A percentile compares a stretch with the other conserved stretches of the same genome.
phyloP scores from a whole-genome alignment of 2,329 filamentous ascomycete genomes.

The Aphanocladium album region DNA sequence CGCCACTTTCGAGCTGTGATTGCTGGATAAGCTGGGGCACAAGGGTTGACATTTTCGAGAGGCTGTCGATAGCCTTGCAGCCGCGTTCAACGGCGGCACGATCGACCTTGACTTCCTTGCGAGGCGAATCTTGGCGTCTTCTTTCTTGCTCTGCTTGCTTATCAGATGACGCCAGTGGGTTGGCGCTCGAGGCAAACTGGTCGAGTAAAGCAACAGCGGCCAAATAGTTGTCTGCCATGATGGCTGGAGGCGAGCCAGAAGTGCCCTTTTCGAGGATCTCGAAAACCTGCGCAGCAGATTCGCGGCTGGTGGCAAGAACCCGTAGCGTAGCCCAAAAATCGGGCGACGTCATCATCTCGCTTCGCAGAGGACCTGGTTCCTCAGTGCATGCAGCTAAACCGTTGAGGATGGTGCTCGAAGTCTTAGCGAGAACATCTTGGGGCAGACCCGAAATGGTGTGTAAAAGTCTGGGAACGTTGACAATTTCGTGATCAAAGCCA shows the following conservation, averaged over 20 bases:
- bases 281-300: conserved; percentile 75
- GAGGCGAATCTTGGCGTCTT: conserved; percentile 27
- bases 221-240: conserved; percentile 95
- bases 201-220: conserved; percentile 78
- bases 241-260: conserved; percentile 67
- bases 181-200: conserved; percentile 81
- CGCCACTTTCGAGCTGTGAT: conserved; percentile 81
- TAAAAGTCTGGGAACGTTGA: conserved; percentile 84
- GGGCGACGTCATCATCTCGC: conserved; percentile 91
- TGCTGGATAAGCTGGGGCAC: conserved; percentile 86
- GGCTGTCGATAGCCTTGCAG: conserved; percentile 72
- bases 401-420: conserved; percentile 69
- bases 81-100: conserved; percentile 65
- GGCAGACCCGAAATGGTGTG: conserved; percentile 88
- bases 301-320: conserved; percentile 61
- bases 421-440: conserved; percentile 68
- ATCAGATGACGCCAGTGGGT: conserved; percentile 64
- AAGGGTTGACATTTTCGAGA: conserved; percentile 75
- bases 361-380: conserved; percentile 70
- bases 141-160: conserved; percentile 56
- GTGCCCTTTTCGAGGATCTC: conserved; percentile 78
- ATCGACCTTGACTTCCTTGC: conserved; percentile 24
- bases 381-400: conserved; percentile 78
- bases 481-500: conserved; percentile 86
- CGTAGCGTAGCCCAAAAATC: conserved; percentile 95